These are phyloP conservation scores for Eucalyptus cloeziana DNA, from an alignment of 345 rosid species.

Conservation along the genomic window DNA sequence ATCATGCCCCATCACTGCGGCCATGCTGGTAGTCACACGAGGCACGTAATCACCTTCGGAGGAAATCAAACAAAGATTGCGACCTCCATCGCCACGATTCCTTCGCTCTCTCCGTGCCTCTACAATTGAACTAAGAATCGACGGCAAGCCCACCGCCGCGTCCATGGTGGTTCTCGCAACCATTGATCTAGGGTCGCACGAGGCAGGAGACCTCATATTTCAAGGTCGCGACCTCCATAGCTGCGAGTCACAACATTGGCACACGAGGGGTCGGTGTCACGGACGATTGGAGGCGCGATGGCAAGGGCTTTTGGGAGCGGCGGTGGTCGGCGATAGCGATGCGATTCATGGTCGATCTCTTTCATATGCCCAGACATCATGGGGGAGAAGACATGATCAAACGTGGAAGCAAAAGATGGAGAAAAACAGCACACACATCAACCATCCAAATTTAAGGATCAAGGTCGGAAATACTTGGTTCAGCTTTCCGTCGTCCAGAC, in stretches of 20 bases:
- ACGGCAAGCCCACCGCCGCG: not conserved
- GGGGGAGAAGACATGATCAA: not conserved
- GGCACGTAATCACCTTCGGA: not conserved
- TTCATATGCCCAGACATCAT: not conserved
- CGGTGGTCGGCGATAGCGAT: not conserved
- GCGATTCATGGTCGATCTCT: rapidly evolving
- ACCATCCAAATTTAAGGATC: not conserved
- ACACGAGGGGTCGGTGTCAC: not conserved
- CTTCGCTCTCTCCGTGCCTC: not conserved
- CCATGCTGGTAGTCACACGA: not conserved
- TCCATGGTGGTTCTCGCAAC: not conserved
- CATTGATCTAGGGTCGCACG: not conserved
- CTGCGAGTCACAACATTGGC: not conserved
- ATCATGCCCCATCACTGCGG: not conserved
- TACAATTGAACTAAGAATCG: not conserved
- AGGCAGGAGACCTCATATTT: not conserved
- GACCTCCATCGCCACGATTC: not conserved
- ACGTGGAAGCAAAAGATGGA: not conserved
- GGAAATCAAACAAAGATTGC: not conserved
- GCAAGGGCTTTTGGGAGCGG: not conserved
- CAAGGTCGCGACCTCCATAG: not conserved
- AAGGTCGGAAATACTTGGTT: too few relatives aligned
- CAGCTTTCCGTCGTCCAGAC: not conserved
- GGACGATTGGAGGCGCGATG: not conserved
- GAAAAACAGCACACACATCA: not conserved